Conservation (phyloP, 1,284 basidiomycete species). For the Cryptococcus amylolentus region DNA sequence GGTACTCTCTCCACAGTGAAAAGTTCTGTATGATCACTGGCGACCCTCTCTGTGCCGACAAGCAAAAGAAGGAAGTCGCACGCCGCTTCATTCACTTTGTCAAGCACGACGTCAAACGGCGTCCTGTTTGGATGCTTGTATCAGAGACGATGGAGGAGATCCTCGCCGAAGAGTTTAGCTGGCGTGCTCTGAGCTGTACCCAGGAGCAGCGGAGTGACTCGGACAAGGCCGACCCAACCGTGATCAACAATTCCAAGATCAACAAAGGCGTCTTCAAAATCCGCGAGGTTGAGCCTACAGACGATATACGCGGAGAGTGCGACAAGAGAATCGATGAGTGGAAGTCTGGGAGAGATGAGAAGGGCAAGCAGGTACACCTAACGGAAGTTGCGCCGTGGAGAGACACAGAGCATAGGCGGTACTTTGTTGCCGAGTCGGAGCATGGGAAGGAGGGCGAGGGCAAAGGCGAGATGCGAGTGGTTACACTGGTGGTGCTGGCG, state of each 20-base stretch:
- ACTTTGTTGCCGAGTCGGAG: conserved; percentile 53
- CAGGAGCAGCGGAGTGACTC: conserved; percentile 58
- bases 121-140: conserved; percentile 58
- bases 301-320: conserved; percentile 48
- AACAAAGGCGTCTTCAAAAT: conserved; percentile 54
- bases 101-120: conserved; percentile 50
- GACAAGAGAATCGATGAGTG: conserved; percentile 55
- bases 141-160: conserved; percentile 53
- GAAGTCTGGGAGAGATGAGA: conserved; percentile 46
- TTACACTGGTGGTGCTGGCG: conserved; percentile 56
- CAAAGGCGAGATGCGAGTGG: conserved; percentile 2
- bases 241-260: conserved; percentile 51
- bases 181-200: conserved; percentile 56
- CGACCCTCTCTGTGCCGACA: conserved; percentile 54
- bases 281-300: conserved; percentile 36
- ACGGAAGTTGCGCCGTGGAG: conserved; percentile 58
- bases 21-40: conserved; percentile 55
- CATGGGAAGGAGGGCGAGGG: background rate
- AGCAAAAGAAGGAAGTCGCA: conserved; percentile 52
- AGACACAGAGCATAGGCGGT: conserved; percentile 56
- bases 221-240: conserved; percentile 49
- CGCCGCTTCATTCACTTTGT: conserved; percentile 51
- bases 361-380: conserved; percentile 59
- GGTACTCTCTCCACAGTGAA: conserved; percentile 48
- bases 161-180: conserved; percentile 54